Percentiles rank a stretch among this genome's conserved stretches.
Evolutionary conservation across 495 filamentous ascomycete species (phyloP).

Genomic region (Staphylotrichum longicolle): DNA sequence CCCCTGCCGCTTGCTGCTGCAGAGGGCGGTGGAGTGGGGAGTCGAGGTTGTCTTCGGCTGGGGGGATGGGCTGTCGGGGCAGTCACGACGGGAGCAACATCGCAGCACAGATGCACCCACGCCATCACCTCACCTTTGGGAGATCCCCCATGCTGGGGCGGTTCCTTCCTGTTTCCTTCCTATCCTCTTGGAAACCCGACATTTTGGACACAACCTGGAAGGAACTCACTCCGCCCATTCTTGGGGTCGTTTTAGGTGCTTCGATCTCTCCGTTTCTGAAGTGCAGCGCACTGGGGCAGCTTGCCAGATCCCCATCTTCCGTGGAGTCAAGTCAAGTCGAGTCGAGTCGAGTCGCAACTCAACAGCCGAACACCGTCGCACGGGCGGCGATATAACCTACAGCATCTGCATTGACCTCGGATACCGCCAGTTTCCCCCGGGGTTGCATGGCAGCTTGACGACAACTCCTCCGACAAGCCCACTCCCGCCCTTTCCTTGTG

Average conservation of each 20-base stretch:
- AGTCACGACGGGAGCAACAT: background rate
- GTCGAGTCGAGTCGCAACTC: too few relatives aligned
- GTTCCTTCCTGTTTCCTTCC: background rate
- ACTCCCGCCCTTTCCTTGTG: background rate
- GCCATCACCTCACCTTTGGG: background rate
- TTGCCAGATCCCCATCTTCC: background rate
- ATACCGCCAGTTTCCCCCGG: background rate
- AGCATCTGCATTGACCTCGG: conserved; percentile 1
- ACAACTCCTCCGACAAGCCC: background rate
- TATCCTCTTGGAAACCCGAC: background rate
- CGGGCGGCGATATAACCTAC: background rate
- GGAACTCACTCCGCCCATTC: too few relatives aligned
- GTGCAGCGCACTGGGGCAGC: conserved; percentile 6
- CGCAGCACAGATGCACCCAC: background rate
- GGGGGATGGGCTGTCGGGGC: background rate
- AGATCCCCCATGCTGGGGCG: background rate
- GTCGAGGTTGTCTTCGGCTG: background rate
- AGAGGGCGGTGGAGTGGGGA: background rate
- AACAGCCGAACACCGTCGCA: background rate
- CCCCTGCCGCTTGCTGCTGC: conserved; percentile 15
- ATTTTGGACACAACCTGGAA: background rate
- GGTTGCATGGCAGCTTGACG: conserved; percentile 6
- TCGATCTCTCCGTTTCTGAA: background rate
- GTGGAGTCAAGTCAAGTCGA: too few relatives aligned
- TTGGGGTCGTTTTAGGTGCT: too few relatives aligned